A percentile compares a stretch with the other conserved stretches of the same genome.
These are phyloP conservation scores for Auxenochlorella pyrenoidosa DNA, from an alignment of 139 green algal species.

Conservation along the genomic window DNA sequence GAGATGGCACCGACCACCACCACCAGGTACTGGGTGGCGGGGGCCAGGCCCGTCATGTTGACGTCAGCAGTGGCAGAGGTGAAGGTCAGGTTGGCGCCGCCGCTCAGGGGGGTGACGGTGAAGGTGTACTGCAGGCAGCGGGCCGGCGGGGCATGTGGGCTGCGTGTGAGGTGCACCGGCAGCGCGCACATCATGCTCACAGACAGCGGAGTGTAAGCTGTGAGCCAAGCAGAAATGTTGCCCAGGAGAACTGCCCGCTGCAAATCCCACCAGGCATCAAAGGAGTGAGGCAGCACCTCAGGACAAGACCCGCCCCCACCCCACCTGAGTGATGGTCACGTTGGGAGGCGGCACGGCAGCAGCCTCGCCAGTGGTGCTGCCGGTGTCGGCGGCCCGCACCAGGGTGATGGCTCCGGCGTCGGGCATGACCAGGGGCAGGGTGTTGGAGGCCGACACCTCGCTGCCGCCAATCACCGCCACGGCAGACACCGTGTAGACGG, in stretches of 20 bases:
- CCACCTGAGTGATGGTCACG: neutral
- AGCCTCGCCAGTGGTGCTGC: neutral
- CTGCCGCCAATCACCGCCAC: neutral
- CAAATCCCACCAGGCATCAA: too few relatives aligned
- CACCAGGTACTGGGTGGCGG: neutral
- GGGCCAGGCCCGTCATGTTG: neutral
- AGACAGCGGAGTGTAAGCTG: too few relatives aligned
- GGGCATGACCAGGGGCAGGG: neutral
- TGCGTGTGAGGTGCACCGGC: too few relatives aligned
- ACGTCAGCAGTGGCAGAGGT: neutral
- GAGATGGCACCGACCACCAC: neutral
- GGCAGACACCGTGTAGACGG: neutral
- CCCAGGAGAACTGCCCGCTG: too few relatives aligned
- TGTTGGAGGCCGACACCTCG: neutral
- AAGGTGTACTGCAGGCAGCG: neutral
- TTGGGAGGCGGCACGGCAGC: neutral
- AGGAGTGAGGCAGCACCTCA: too few relatives aligned
- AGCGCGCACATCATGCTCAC: too few relatives aligned
- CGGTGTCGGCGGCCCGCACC: neutral
- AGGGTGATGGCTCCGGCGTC: neutral
- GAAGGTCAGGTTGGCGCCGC: neutral
- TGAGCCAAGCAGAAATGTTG: too few relatives aligned
- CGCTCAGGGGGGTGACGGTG: neutral
- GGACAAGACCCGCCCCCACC: too few relatives aligned
- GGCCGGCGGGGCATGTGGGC: too few relatives aligned